These are phyloP conservation scores for Penicillium atrosanguineum DNA, from an alignment of 495 filamentous ascomycete species.

Conservation along the genomic window DNA sequence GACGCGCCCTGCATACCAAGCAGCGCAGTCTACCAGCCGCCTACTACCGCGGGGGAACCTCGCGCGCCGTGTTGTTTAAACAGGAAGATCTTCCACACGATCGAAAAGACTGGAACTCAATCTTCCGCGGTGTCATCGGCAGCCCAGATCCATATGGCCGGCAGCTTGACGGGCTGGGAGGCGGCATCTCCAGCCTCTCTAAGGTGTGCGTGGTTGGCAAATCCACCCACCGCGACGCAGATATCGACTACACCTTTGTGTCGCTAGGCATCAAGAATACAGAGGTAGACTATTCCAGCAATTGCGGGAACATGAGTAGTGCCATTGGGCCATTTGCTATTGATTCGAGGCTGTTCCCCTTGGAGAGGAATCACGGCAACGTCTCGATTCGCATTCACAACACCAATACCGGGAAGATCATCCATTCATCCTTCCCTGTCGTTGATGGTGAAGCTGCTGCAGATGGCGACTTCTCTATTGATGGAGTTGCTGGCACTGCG, in stretches of 20 bases:
- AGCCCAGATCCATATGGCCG: constrained; percentile 66
- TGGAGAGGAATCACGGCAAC: neutral
- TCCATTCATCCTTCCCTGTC: constrained; percentile 48
- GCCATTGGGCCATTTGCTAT: constrained; percentile 66
- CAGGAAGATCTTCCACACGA: constrained; percentile 49
- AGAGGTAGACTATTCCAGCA: constrained; percentile 62
- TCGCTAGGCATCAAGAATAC: constrained; percentile 60
- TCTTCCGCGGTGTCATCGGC: constrained; percentile 64
- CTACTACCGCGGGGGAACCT: constrained; percentile 74
- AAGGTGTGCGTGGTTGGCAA: constrained; percentile 65
- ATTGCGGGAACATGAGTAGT: constrained; percentile 72
- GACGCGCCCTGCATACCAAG: constrained; percentile 2
- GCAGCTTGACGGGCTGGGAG: constrained; percentile 71
- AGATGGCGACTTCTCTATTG: constrained; percentile 59
- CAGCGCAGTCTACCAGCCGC: constrained; percentile 54
- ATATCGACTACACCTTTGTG: constrained; percentile 73
- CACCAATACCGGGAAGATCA: constrained; percentile 53
- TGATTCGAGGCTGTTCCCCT: constrained; percentile 47
- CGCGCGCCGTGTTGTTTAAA: constrained; percentile 63
- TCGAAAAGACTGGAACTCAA: constrained; percentile 46
- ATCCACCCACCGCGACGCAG: constrained; percentile 47
- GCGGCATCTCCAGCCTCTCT: constrained; percentile 65
- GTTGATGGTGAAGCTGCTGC: constrained; percentile 47
- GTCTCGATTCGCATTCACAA: constrained; percentile 50
- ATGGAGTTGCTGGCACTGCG: constrained; percentile 62